These are phyloP conservation scores for Aspergillus cristatus DNA, from an alignment of 495 filamentous ascomycete genomes.

Conservation along the genomic window DNA sequence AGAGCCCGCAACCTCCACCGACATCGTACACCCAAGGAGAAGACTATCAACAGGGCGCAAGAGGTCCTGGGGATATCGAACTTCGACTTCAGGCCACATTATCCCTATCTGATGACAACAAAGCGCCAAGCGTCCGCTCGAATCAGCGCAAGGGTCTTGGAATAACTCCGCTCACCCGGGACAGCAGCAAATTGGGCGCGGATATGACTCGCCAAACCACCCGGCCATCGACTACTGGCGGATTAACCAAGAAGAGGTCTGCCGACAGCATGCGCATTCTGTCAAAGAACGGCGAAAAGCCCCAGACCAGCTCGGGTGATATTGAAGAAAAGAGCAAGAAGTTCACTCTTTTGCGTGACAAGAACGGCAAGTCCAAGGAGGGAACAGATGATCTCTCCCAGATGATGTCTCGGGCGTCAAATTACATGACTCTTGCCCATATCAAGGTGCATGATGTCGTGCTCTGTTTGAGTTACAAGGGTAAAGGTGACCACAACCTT, in stretches of 20 bases:
- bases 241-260: slow-evolving; percentile 52
- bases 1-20: slow-evolving; percentile 18
- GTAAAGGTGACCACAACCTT: slow-evolving; percentile 86
- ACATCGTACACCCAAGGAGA: slow-evolving; percentile 13
- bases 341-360: slow-evolving; percentile 42
- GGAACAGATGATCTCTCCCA: slow-evolving; percentile 88
- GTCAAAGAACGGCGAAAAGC: slow-evolving; percentile 38
- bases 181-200: slow-evolving; percentile 35
- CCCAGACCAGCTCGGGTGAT: slow-evolving; percentile 39
- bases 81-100: slow-evolving; percentile 71
- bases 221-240: slow-evolving; percentile 26
- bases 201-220: slow-evolving; percentile 11
- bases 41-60: slow-evolving; percentile 28
- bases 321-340: slow-evolving; percentile 49
- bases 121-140: slow-evolving; percentile 17
- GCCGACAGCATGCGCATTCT: slow-evolving; percentile 53
- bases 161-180: slow-evolving; percentile 30
- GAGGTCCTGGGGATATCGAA: slow-evolving; percentile 60
- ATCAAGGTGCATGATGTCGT: slow-evolving; percentile 93
- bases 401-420: slow-evolving; percentile 92
- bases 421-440: slow-evolving; percentile 94
- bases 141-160: slow-evolving; percentile 37
- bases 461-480: slow-evolving; percentile 93
- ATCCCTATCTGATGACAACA: slow-evolving; percentile 46
- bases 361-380: slow-evolving; percentile 43